phyloP scores from a whole-genome alignment of 2,329 filamentous ascomycete species.

The Microdochium paspali region DNA sequence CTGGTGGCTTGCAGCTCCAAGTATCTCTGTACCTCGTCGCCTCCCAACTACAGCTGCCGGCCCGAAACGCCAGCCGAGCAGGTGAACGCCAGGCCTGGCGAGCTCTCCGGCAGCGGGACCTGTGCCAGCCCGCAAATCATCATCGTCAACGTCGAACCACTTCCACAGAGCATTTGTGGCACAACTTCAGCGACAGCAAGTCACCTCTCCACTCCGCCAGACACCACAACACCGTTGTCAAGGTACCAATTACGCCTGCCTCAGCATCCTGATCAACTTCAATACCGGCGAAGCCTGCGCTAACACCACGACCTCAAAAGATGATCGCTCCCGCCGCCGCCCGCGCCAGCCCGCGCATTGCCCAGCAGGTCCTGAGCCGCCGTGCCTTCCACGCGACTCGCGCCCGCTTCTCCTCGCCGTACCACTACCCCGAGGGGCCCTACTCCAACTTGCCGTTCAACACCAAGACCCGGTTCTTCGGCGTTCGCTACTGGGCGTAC shows the following conservation, averaged over 20 bases:
- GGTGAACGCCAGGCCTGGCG: neutral
- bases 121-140: neutral
- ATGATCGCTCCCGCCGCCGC: slow-evolving; percentile 71
- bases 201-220: slow-evolving; percentile 1
- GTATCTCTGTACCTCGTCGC: neutral
- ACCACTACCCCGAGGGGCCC: slow-evolving; percentile 97
- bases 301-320: slow-evolving; percentile 41
- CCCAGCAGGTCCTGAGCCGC: slow-evolving; percentile 60
- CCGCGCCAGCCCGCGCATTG: slow-evolving; percentile 50
- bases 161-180: neutral
- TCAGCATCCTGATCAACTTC: neutral
- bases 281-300: slow-evolving; percentile 11
- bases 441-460: slow-evolving; percentile 97
- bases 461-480: slow-evolving; percentile 81
- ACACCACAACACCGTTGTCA: slow-evolving; percentile 6
- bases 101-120: neutral
- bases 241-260: slow-evolving; percentile 3
- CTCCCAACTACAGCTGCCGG: neutral
- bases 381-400: slow-evolving; percentile 92
- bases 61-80: neutral
- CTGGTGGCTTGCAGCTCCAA: neutral
- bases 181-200: slow-evolving; percentile 2
- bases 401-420: slow-evolving; percentile 75
- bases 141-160: slow-evolving; percentile 1
- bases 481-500: slow-evolving; percentile 73